Base-by-base conservation (phyloP, 176 grass and related monocot species). In the Chloris gayana region DNA sequence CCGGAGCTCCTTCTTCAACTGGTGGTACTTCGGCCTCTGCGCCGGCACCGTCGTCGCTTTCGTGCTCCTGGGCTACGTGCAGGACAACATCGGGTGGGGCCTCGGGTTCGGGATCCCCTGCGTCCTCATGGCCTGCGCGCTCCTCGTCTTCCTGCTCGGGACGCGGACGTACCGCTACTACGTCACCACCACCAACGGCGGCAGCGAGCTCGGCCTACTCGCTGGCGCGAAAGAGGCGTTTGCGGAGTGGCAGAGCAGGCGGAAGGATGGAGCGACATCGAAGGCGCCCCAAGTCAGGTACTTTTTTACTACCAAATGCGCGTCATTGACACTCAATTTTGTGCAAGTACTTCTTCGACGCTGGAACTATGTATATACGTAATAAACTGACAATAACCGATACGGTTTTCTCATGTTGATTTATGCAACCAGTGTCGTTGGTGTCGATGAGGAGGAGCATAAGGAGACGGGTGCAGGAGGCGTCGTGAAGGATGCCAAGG, bases 21-120 rank as follows among this genome's bases (percentile, higher is more conserved):
- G 86, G 90, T 92, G 90, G 90, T 92, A 85, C 90, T 92, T 92
- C 51, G 86, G 73, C 49, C 66, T 92, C 37, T 92, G 78, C 68
- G 74, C 32, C 42, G 90, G 86, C 78, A 83, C 74, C 10, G 61
- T 73, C 69, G 53, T 85, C 67, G 83, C 79, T 22, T 33, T 88
- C 1, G 17, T 88, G 9, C 15, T 85, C 61, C 60, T 92, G 65
- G 86, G 69, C 83, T 92, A 92, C 59, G 45, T 88, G 29, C 90
- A 92, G 86, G 90, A 92, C 82, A 92, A 88, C 90, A 63, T 92
- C 51, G 78, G 90, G 1, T 92, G 86, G 86, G 86, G 82, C 27
- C 90, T 92, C 41, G 90, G 90, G 11, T 92, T 92, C 72, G 90
- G 83, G 46, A 88, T 88, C 74, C 90, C 90, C 0, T 79, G 83